Conservation (phyloP, 2,329 filamentous ascomycete genomes). For the Penicillium paneum region DNA sequence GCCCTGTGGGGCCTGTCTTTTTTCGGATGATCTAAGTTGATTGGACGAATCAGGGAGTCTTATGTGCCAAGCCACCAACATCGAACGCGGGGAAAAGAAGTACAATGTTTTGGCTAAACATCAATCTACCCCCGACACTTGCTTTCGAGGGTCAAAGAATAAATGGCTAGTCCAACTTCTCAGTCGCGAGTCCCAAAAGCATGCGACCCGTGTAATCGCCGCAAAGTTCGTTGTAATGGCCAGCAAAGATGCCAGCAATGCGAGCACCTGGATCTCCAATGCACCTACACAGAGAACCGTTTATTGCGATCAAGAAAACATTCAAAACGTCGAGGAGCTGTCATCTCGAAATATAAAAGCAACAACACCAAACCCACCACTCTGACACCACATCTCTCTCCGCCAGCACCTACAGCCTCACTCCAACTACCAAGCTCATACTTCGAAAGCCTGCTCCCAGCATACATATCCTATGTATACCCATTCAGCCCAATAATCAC, state of each 20-base stretch:
- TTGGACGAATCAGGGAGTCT: no score
- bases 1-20: no score
- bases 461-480: slow-evolving; percentile 47
- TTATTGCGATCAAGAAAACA: slow-evolving; percentile 37
- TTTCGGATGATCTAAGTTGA: no score
- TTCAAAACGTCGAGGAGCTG: slow-evolving; percentile 38
- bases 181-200: slow-evolving; percentile 27
- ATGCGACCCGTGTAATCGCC: slow-evolving; percentile 48
- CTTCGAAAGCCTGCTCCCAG: slow-evolving; percentile 45
- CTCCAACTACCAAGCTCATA: slow-evolving; percentile 15
- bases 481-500: slow-evolving; percentile 49
- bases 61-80: slow-evolving; percentile 1
- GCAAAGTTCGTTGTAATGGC: slow-evolving; percentile 50
- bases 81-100: slow-evolving; percentile 5
- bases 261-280: slow-evolving; percentile 45
- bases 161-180: slow-evolving; percentile 1
- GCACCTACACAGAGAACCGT: slow-evolving; percentile 40
- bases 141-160: background rate
- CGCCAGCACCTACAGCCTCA: background rate
- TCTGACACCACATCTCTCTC: slow-evolving; percentile 12
- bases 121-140: background rate
- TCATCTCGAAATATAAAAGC: slow-evolving; percentile 42
- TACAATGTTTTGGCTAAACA: slow-evolving; percentile 1
- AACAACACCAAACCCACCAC: background rate
- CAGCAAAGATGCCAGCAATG: slow-evolving; percentile 45